Conservation (phyloP, 2,329 filamentous ascomycete species). For the Ophiostoma ulmi region DNA sequence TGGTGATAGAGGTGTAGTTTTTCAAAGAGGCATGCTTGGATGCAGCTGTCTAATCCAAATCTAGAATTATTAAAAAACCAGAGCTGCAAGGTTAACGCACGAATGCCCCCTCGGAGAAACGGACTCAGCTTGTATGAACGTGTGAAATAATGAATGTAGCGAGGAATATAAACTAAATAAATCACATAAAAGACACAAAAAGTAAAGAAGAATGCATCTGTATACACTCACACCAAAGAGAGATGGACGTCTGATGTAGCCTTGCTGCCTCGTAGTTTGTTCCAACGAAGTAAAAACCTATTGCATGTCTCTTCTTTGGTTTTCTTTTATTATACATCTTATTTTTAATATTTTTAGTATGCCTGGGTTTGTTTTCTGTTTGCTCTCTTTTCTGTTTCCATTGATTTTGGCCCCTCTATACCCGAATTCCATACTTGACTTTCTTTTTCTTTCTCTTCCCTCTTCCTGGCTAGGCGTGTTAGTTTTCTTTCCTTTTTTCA, state of each 20-base stretch:
- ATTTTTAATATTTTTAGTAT: neutral
- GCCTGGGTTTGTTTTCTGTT: neutral
- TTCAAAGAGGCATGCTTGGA: neutral
- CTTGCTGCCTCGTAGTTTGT: neutral
- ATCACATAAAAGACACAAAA: neutral
- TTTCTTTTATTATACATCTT: too few species aligned
- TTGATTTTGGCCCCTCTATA: neutral
- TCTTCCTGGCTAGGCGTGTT: neutral
- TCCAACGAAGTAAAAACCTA: neutral
- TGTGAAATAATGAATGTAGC: neutral
- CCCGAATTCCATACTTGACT: neutral
- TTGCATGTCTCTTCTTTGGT: neutral
- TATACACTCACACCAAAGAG: neutral
- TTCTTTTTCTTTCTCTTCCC: neutral
- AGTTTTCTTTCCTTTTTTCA: neutral
- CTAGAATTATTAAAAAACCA: neutral
- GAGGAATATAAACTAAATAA: neutral
- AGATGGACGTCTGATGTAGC: neutral
- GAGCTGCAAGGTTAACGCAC: neutral
- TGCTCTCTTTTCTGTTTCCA: constrained; percentile 5
- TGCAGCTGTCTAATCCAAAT: neutral
- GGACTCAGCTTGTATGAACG: neutral
- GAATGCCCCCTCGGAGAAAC: neutral
- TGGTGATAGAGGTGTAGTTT: neutral
- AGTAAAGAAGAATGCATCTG: neutral